Evolutionary conservation across 2,329 filamentous ascomycete genomes (phyloP), one percentile per base, ranked within the genome.

Genomic region (Botryotinia globosa): DNA sequence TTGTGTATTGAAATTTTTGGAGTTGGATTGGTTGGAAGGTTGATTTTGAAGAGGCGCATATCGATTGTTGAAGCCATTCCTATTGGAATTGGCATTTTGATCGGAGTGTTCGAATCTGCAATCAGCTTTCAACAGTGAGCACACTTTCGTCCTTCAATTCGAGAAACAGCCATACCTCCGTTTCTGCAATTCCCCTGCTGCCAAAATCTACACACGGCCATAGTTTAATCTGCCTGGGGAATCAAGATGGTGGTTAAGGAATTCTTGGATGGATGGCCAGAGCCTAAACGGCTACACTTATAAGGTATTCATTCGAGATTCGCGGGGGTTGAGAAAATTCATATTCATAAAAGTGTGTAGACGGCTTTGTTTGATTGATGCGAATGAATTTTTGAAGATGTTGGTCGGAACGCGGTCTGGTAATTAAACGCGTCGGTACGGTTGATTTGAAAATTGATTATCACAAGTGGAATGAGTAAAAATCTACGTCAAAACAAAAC

Each of bases 131-230:
- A n/a, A 64, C 18, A 65, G 45, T 76, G 20, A 77, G 72, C 59
- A 59, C n/a, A 12, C 14, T 29, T 72, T 69, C 20, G 22, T 32
- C 25, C 58, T 58, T 29, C 39, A 44, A 37, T 42, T 39, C 20
- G 16, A 32, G 18, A 37, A 16, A 66, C n/a, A 54, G 61, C 42
- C 72, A 48, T 74, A 81, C 79, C 75, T 76, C 79, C 79, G 73
- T 75, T 89, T 78, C 83, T 88, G 84, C 91, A 94, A 75, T 84
- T 85, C 61, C 90, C 90, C 80, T 90, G 85, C 79, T 87, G 86
- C 78, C 85, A 93, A 80, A 88, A 93, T 75, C 82, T 86, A 84
- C 91, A 93, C 22, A 72, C 62, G n/a, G 45, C 34, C 65, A 68
- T 68, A 8, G 65, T 68, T 56, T 32, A 25, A 16, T 56, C 39